Conservation (phyloP, 805 yeast genomes). For the Hanseniaspora occidentalis region DNA sequence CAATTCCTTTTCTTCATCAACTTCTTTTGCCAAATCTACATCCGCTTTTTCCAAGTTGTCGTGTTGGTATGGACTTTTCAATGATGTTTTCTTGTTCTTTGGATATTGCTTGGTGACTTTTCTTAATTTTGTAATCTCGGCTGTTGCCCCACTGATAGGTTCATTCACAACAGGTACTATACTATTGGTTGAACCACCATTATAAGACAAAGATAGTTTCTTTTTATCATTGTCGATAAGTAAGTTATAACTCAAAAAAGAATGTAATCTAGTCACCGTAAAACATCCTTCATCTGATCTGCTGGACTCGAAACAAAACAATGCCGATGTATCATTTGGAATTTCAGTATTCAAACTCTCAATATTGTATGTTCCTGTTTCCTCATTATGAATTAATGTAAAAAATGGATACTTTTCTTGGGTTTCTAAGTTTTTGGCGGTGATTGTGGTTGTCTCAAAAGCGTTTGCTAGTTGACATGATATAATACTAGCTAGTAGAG, state of each 20-base stretch:
- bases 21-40: slow-evolving; percentile 2
- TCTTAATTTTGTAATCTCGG: not conserved
- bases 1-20: slow-evolving; percentile 4
- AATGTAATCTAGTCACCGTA: not conserved
- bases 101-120: slow-evolving; percentile 1
- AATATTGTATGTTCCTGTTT: not conserved
- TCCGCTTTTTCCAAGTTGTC: slow-evolving; percentile 1
- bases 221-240: not conserved
- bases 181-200: not conserved
- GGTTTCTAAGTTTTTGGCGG: not conserved
- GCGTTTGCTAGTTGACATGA: no score
- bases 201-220: not conserved
- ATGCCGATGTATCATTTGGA: not conserved
- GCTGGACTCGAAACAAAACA: not conserved
- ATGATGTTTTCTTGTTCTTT: slow-evolving; percentile 1
- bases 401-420: not conserved
- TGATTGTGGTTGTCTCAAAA: not conserved
- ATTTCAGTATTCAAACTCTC: not conserved
- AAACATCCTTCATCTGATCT: not conserved
- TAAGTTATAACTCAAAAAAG: not conserved
- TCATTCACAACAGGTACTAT: not conserved
- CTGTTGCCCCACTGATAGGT: not conserved
- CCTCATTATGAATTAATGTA: not conserved
- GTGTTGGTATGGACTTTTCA: not conserved
- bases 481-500: no score